These are phyloP conservation scores for Paraphaeosphaeria minitans DNA, from an alignment of 2,329 filamentous ascomycete genomes.

Conservation along the genomic window DNA sequence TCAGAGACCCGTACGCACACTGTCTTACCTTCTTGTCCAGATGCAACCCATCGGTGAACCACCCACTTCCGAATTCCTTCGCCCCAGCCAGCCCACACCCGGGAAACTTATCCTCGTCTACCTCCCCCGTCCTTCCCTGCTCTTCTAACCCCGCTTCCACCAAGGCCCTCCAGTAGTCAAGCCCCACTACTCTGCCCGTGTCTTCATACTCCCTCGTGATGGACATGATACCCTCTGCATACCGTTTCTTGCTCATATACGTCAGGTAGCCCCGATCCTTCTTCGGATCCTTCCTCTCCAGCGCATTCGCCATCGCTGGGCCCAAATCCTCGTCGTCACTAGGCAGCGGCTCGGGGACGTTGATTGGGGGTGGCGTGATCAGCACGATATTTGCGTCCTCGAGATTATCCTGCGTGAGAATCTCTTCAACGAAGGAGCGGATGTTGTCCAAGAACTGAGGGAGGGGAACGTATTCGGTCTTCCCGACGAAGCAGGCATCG, in stretches of 20 bases:
- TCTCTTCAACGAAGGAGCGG: conserved; percentile 41
- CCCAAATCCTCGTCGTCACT: conserved; percentile 12
- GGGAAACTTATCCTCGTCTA: conserved; percentile 39
- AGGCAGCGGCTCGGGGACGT: conserved; percentile 22
- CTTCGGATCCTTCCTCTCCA: conserved; percentile 17
- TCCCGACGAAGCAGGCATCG: conserved; percentile 41
- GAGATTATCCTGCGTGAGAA: conserved; percentile 38
- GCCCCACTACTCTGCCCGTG: conserved; percentile 38
- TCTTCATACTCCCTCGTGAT: conserved; percentile 43
- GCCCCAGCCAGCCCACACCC: conserved; percentile 42
- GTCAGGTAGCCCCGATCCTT: conserved; percentile 34
- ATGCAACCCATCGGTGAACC: conserved; percentile 49
- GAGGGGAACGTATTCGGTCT: conserved; percentile 38
- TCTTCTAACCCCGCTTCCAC: conserved; percentile 30
- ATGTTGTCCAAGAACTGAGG: conserved; percentile 42
- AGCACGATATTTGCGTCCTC: conserved; percentile 43
- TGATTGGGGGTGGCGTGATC: conserved; percentile 47
- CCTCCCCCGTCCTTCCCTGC: conserved; percentile 23
- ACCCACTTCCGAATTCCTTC: conserved; percentile 38
- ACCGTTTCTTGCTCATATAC: conserved; percentile 47
- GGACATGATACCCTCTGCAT: conserved; percentile 45
- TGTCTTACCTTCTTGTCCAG: conserved; percentile 36
- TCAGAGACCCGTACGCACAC: neutral
- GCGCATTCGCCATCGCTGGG: conserved; percentile 6
- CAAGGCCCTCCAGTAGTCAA: conserved; percentile 44